Base-by-base conservation (phyloP, 495 filamentous ascomycete genomes). In the Achaetomiella virescens region DNA sequence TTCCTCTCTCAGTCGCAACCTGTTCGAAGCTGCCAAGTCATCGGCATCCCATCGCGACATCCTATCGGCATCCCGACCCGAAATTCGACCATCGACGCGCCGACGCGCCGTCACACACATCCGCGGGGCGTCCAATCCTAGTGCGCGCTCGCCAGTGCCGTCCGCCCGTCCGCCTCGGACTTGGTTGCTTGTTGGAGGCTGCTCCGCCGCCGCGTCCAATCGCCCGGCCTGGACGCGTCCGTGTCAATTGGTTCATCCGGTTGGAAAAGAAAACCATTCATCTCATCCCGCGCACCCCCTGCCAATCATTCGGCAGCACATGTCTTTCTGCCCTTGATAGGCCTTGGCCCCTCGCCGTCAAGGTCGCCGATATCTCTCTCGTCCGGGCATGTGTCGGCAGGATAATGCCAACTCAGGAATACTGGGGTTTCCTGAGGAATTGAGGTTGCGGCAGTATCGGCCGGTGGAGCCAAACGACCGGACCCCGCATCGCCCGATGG, bases 231-330 rank as follows among this genome's bases (percentile, higher is more conserved):
- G 38, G 18, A 46, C 12, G 50, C 52, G 31, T 31, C 31, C 43
- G 21, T 54, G 21, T 53, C 27, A 25, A 48, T 47, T 46, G 37
- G 44, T n/a, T n/a, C n/a, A n/a, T n/a, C n/a, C n/a, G n/a, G n/a
- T n/a, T 22, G 15, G 27, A 45, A 38, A 20, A 43, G 18, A 37
- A 52, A 27, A 31, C 37, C 44, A 21, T 51, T 57, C 48, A 49
- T 37, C 47, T 18, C 48, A 53, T 51, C 49, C 57, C 53, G 25
- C 38, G 48, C 49, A 22, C 31, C 17, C 18, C 24, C 31, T n/a
- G 36, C 64, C 64, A 66, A 66, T 66, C 59, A 60, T 12, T 27
- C 52, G n/a, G n/a, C 8, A 20, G 40, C 56, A 41, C 55, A 55
- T 60, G 51, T 52, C 27, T 24, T 36, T 20, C 42, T 27, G 21